Conservation (phyloP, 2,329 filamentous ascomycete genomes). For the Fusarium siculi region DNA sequence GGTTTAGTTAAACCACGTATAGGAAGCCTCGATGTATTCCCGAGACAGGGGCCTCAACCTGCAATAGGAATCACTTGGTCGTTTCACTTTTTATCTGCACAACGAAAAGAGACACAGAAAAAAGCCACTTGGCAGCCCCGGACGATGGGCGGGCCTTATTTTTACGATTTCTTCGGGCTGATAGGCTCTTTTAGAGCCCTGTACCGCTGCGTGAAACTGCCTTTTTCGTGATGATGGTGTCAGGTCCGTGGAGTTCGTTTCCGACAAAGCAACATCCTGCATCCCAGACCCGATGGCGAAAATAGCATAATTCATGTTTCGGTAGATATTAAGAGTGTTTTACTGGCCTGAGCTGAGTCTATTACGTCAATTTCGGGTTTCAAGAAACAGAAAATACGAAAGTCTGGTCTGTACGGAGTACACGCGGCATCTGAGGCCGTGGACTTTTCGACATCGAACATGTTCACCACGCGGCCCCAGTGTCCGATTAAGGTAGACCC, state of each 20-base stretch:
- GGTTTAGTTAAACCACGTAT: constrained; percentile 38
- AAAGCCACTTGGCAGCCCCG: not conserved
- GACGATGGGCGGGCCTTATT: not conserved
- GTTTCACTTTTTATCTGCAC: constrained; percentile 26
- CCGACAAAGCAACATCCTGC: not conserved
- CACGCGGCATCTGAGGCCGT: not conserved
- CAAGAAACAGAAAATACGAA: not conserved
- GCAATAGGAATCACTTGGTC: not conserved
- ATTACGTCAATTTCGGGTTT: constrained; percentile 1
- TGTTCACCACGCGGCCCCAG: constrained; percentile 2
- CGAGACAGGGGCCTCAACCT: constrained; percentile 17
- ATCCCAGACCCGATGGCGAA: not conserved
- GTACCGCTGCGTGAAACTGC: constrained; percentile 26
- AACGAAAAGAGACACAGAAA: not conserved
- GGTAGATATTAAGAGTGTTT: not conserved
- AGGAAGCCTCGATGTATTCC: constrained; percentile 27
- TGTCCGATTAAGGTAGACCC: constrained; percentile 26
- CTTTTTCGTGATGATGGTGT: constrained; percentile 16
- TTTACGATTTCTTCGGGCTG: not conserved
- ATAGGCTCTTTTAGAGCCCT: constrained; percentile 4
- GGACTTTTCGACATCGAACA: not conserved
- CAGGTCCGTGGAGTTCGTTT: constrained; percentile 20
- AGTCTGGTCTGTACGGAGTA: not conserved
- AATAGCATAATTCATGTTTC: not conserved
- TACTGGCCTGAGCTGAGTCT: not conserved